Evolutionary conservation across 2,329 filamentous ascomycete genomes (phyloP), one percentile per base, ranked within the genome.

Genomic region (Xylariaceae sp.): DNA sequence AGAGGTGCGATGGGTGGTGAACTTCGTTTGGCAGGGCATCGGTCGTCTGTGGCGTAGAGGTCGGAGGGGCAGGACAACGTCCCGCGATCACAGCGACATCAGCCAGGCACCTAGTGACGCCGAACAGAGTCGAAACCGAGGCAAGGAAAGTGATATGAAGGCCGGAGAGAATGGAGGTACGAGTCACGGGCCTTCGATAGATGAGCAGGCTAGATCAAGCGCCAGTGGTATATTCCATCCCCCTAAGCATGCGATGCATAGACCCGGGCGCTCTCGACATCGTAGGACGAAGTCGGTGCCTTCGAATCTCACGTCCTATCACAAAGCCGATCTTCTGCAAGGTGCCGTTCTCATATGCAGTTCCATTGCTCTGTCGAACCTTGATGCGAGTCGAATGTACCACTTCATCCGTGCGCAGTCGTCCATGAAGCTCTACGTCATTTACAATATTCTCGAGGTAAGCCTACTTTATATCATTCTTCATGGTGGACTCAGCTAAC

Each of bases 331-430:
- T 74, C 83, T 99, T 10, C 80, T 99, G 2, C 95, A 96, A 73
- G 94, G 94, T 0, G 79, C 91, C 17, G 82, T 99, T 60, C 93
- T 99, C 62, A 83, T 97, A 53, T 86, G 84, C 68, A 97, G 91
- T 70, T 96, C 90, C 67, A 78, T 88, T 55, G 85, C 93, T 11
- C 79, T 99, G 54, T 93, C 96, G 86, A 87, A 85, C 23, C 88
- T 99, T 51, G 95, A 99, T 72, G 94, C 94, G 4, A 97, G 92
- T 71, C 86, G 92, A 55, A 97, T 97, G 90, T 99, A 99, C 71
- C 94, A 99, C 73, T 92, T 92, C 68, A 96, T 99, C 67, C 88
- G 93, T 51, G 94, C 92, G 0, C 94, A 99, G 73, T 93, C 92
- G 1, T 92, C 93, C 6, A 97, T 99, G 76, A 99, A 99, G 72